A percentile compares a stretch with the other conserved stretches of the same genome.
Conservation (phyloP, 2,329 filamentous ascomycete species). For the Verticillium klebahnii region DNA sequence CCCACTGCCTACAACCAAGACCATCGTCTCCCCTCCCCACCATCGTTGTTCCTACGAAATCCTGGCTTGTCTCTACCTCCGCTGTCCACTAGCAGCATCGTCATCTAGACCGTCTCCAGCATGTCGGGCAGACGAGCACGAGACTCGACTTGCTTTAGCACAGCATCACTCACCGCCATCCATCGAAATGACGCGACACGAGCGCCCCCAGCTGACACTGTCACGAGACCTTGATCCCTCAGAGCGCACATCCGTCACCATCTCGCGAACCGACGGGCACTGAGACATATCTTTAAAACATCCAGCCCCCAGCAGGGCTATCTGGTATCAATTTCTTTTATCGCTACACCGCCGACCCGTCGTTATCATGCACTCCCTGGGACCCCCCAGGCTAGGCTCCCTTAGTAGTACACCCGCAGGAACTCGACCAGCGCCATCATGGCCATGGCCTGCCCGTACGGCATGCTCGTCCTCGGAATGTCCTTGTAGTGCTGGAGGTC, state of each 20-base stretch:
- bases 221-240: neutral
- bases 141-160: too few relatives aligned
- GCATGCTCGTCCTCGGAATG: conserved; percentile 74
- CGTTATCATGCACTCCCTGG: too few relatives aligned
- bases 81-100: too few relatives aligned
- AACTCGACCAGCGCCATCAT: conserved; percentile 78
- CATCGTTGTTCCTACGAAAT: neutral
- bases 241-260: neutral
- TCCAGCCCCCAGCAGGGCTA: neutral
- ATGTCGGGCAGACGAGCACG: neutral
- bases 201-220: neutral
- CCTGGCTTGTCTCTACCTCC: too few relatives aligned
- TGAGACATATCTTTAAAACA: neutral
- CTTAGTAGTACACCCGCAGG: conserved; percentile 42
- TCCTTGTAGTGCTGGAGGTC: conserved; percentile 72
- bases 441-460: conserved; percentile 80
- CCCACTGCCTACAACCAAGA: neutral
- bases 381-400: neutral
- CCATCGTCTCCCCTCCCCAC: neutral
- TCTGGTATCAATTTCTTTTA: neutral
- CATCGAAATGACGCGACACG: neutral
- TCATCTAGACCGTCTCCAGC: too few relatives aligned
- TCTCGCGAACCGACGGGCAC: neutral
- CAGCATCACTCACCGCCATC: neutral
- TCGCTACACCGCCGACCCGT: neutral